A percentile compares a stretch with the other conserved stretches of the same genome.
phyloP scores from a whole-genome alignment of 345 rosid genomes.

The Eucalyptus victrix region DNA sequence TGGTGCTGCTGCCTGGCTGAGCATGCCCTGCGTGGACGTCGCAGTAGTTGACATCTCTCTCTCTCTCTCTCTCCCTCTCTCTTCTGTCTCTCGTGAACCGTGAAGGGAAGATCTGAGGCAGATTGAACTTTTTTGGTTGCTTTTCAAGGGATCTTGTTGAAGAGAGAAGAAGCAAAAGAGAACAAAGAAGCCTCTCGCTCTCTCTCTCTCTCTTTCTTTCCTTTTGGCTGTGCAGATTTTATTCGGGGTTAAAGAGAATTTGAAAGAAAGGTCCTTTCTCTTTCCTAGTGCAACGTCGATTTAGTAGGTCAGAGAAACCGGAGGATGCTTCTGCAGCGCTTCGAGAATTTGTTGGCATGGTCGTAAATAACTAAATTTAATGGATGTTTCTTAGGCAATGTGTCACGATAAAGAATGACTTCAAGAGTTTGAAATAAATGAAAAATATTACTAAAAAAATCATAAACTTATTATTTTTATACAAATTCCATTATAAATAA shows the following conservation, averaged over 20 bases:
- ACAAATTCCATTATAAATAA: not conserved
- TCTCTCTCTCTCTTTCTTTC: not conserved
- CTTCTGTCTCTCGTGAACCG: not conserved
- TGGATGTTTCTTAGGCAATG: not conserved
- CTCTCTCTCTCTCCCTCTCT: slow-evolving; percentile 2
- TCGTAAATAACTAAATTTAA: not conserved
- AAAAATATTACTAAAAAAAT: not conserved
- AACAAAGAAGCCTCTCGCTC: not conserved
- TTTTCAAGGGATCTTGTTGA: not conserved
- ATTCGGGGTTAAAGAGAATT: not conserved
- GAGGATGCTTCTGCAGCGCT: not conserved
- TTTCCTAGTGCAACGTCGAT: not conserved
- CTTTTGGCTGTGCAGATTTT: not conserved
- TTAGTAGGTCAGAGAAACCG: not conserved
- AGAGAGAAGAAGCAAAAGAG: not conserved
- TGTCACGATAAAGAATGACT: not conserved
- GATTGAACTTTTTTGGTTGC: not conserved
- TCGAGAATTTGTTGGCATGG: not conserved
- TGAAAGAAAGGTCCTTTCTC: not conserved
- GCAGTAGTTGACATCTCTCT: slow-evolving; percentile 33
- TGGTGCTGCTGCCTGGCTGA: slow-evolving; percentile 6
- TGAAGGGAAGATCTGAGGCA: slow-evolving; percentile 3
- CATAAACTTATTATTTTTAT: fast-evolving
- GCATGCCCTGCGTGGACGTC: not conserved
- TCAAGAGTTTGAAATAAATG: not conserved